Evolutionary conservation across 2,329 filamentous ascomycete species (phyloP).

Genomic region (Aspergillus pseudoterreus): DNA sequence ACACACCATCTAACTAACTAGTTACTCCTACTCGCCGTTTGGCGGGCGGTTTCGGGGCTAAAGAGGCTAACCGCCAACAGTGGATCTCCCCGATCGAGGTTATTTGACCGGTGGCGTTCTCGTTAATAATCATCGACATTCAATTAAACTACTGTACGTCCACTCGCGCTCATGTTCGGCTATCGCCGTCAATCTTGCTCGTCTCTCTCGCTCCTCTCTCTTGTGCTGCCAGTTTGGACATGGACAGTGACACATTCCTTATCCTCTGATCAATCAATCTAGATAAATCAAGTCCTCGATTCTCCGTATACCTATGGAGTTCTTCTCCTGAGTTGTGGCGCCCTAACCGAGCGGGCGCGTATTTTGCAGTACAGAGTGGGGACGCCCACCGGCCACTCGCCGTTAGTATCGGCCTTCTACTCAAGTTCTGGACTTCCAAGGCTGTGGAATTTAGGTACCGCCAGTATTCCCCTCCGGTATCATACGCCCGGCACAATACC

Average conservation of each 20-base stretch:
- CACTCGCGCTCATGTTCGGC: no score
- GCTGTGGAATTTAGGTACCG: neutral
- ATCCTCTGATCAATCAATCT: no score
- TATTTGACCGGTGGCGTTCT: slow-evolving; percentile 2
- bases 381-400: slow-evolving; percentile 2
- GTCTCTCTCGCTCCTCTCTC: no score
- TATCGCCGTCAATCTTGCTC: no score
- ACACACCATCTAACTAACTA: no score
- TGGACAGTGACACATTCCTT: no score
- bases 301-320: no score
- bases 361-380: slow-evolving; percentile 7
- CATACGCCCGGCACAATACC: neutral
- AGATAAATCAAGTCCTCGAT: no score
- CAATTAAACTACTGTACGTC: neutral
- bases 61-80: neutral
- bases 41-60: neutral
- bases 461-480: neutral
- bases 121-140: slow-evolving; percentile 2
- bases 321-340: neutral
- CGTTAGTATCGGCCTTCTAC: slow-evolving; percentile 4
- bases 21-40: neutral
- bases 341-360: neutral
- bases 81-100: neutral
- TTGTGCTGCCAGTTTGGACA: no score
- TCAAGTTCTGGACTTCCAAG: slow-evolving; percentile 4